Evolutionary conservation across 2,329 filamentous ascomycete genomes (phyloP).

Genomic region (Trichoderma atroviride): DNA sequence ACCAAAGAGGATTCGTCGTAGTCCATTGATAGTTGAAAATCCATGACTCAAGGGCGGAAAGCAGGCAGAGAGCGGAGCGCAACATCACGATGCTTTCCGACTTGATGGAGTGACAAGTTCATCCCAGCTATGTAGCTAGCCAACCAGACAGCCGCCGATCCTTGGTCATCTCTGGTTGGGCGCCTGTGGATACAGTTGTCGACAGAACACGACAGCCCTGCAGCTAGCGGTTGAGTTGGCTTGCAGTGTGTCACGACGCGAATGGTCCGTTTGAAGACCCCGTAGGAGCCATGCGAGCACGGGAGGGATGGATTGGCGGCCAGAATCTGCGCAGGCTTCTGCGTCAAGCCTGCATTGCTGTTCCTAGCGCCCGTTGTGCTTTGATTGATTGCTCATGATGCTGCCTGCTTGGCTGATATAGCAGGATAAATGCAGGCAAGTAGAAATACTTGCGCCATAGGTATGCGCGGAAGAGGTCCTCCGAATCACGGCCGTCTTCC

Average conservation of each 20-base stretch:
- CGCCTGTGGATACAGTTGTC: conserved; percentile 18
- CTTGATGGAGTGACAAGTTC: conserved; percentile 7
- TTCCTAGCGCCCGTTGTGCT: not conserved
- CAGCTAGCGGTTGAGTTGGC: conserved; percentile 25
- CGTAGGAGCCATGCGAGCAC: conserved; percentile 11
- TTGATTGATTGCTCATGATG: not conserved
- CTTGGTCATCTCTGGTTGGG: conserved; percentile 15
- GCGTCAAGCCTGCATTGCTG: not conserved
- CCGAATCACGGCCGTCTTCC: not conserved
- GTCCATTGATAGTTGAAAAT: not conserved
- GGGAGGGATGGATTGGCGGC: not conserved
- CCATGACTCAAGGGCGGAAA: not conserved
- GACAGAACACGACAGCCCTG: conserved; percentile 22
- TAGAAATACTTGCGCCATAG: not conserved
- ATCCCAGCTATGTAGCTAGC: not conserved
- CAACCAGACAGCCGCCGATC: conserved; percentile 1
- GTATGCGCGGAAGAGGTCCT: not conserved
- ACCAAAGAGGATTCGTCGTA: no score
- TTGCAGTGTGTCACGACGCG: conserved; percentile 25
- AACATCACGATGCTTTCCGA: not conserved
- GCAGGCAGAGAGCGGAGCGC: conserved; percentile 1
- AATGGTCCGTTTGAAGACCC: conserved; percentile 20
- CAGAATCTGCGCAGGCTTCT: not conserved
- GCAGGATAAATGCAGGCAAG: not conserved
- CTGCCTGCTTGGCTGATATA: not conserved